Evolutionary conservation across 495 filamentous ascomycete species (phyloP).

Genomic region (Podospora bellae-mahoneyi): DNA sequence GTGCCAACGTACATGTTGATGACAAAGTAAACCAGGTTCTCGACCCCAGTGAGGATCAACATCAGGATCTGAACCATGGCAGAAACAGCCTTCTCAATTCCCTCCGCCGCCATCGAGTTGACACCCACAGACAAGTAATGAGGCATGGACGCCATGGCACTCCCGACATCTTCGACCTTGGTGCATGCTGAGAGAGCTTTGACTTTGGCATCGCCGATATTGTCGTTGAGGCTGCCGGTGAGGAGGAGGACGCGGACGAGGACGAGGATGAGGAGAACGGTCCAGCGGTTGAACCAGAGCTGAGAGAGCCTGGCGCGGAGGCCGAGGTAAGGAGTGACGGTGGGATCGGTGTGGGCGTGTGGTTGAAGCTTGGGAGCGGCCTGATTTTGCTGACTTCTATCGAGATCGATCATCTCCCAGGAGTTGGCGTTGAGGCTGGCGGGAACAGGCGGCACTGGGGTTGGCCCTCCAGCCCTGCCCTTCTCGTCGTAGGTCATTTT

Average conservation of each 20-base stretch:
- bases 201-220: constrained; percentile 68
- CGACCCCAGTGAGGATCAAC: constrained; percentile 75
- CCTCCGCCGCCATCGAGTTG: constrained; percentile 75
- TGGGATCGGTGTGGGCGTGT: constrained; percentile 30
- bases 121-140: constrained; percentile 85
- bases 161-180: constrained; percentile 89
- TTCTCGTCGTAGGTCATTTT: constrained; percentile 31
- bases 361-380: constrained; percentile 16
- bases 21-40: constrained; percentile 83
- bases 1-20: constrained; percentile 86
- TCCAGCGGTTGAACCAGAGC: constrained; percentile 97
- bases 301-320: constrained; percentile 86
- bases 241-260: constrained; percentile 77
- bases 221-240: constrained; percentile 61
- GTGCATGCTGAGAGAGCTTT: constrained; percentile 87
- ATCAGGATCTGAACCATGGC: constrained; percentile 72
- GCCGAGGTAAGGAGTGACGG: constrained; percentile 88
- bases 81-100: constrained; percentile 71
- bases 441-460: constrained; percentile 24
- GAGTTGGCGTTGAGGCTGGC: constrained; percentile 28
- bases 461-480: constrained; percentile 15
- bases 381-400: not conserved
- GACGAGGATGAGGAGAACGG: constrained; percentile 79
- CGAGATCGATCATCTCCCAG: constrained; percentile 27
- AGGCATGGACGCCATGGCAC: constrained; percentile 95